phyloP scores from a whole-genome alignment of 345 rosid genomes.

The Gossypium mustelinum region DNA sequence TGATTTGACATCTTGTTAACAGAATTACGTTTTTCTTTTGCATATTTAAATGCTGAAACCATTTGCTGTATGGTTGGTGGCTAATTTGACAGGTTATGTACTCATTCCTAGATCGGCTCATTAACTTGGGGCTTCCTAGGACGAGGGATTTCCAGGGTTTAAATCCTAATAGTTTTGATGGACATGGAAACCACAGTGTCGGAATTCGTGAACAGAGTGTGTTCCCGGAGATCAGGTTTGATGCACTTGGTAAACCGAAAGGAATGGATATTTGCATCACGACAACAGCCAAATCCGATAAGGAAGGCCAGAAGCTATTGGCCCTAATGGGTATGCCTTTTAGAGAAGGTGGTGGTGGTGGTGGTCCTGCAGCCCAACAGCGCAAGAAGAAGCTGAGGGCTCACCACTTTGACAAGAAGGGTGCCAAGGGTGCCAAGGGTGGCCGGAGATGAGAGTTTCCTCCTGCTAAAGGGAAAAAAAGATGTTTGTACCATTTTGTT shows the following conservation, averaged over 20 bases:
- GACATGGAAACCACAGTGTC: slow-evolving; percentile 84
- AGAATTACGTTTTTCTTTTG: background rate
- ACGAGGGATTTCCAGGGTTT: slow-evolving; percentile 93
- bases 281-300: slow-evolving; percentile 73
- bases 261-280: slow-evolving; percentile 96
- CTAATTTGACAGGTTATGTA: slow-evolving; percentile 64
- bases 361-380: slow-evolving; percentile 13
- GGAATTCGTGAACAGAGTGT: slow-evolving; percentile 82
- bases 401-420: slow-evolving; percentile 76
- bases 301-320: slow-evolving; percentile 75
- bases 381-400: slow-evolving; percentile 82
- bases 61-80: background rate
- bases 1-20: background rate
- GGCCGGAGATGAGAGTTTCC: slow-evolving; percentile 37
- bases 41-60: background rate
- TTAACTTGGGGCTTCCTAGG: slow-evolving; percentile 89
- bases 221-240: slow-evolving; percentile 77
- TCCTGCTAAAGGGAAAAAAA: background rate
- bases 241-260: slow-evolving; percentile 59
- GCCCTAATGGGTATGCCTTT: slow-evolving; percentile 97
- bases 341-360: slow-evolving; percentile 56
- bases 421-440: slow-evolving; percentile 31
- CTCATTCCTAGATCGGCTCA: slow-evolving; percentile 83
- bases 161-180: slow-evolving; percentile 80
- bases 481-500: background rate